Conservation (phyloP, 495 filamentous ascomycete genomes). For the Aspergillus mulundensis region DNA sequence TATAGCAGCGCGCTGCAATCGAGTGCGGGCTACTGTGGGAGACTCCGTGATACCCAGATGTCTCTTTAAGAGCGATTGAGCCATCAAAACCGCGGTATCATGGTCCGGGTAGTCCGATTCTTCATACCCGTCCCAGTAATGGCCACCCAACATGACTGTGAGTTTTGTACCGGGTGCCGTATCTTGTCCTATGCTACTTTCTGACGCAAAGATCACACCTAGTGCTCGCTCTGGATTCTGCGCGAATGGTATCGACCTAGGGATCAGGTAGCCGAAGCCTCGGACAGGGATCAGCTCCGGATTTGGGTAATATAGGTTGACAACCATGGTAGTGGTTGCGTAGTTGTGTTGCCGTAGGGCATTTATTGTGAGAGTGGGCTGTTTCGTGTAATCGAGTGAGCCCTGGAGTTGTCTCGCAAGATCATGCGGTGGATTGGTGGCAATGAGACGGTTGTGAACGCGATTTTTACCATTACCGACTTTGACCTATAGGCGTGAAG, state of each 20-base stretch:
- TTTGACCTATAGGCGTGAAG: conserved; percentile 13
- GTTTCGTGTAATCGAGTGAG: conserved; percentile 1
- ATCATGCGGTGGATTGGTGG: conserved; percentile 55
- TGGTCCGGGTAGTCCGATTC: conserved; percentile 50
- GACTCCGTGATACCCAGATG: conserved; percentile 67
- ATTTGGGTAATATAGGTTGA: conserved; percentile 79
- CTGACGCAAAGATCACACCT: conserved; percentile 87
- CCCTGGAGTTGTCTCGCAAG: conserved; percentile 22
- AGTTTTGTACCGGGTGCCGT: conserved; percentile 70
- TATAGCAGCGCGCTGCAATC: conserved; percentile 73
- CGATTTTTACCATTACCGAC: conserved; percentile 3
- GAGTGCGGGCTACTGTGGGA: conserved; percentile 52
- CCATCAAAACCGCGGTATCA: conserved; percentile 62
- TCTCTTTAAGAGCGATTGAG: conserved; percentile 59
- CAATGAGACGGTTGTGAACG: conserved; percentile 62
- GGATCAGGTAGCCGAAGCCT: conserved; percentile 92
- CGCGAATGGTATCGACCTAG: conserved; percentile 59
- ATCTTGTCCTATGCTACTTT: conserved; percentile 54
- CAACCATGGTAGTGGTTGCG: conserved; percentile 79
- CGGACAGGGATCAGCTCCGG: conserved; percentile 57
- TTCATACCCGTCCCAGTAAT: conserved; percentile 75
- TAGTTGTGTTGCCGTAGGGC: conserved; percentile 48
- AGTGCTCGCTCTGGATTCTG: conserved; percentile 82
- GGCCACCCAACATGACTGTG: conserved; percentile 93
- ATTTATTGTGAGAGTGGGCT: conserved; percentile 22